Evolutionary conservation across 169 alveolate genomes (phyloP).

Genomic region (Plasmodium coatneyi): DNA sequence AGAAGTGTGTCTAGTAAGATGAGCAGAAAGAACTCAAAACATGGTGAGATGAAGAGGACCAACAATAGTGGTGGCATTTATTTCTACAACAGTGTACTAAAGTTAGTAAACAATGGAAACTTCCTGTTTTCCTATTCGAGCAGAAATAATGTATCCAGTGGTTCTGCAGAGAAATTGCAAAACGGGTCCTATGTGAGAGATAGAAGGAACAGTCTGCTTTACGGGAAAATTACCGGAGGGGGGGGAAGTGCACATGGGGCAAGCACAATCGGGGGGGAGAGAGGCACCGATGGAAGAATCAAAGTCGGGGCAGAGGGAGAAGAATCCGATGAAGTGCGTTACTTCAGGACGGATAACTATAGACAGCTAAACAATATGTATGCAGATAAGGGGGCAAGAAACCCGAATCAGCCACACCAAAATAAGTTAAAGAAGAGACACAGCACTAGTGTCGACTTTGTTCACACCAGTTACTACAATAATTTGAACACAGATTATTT

Average conservation of each 20-base stretch:
- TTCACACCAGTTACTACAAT: slow-evolving; percentile 19
- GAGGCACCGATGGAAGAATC: not conserved
- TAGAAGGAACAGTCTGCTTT: not conserved
- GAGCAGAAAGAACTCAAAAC: slow-evolving; percentile 12
- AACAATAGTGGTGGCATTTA: not conserved
- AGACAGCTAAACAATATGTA: not conserved
- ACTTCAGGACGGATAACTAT: slow-evolving; percentile 3
- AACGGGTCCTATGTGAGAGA: not conserved
- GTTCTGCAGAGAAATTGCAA: not conserved
- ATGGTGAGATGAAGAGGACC: slow-evolving; percentile 5
- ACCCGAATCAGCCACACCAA: not conserved
- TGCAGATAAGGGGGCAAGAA: not conserved
- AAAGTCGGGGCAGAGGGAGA: not conserved
- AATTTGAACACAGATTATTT: slow-evolving; percentile 33
- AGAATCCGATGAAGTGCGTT: not conserved
- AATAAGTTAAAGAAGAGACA: not conserved
- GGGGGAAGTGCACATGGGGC: not conserved
- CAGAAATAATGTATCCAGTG: not conserved
- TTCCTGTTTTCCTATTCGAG: slow-evolving; percentile 14
- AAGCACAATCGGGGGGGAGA: not conserved
- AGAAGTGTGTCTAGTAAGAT: not conserved
- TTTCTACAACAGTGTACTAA: slow-evolving; percentile 42
- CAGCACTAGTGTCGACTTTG: slow-evolving; percentile 5
- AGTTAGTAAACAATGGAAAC: slow-evolving; percentile 32
- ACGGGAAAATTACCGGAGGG: not conserved